Conservation (phyloP, 2,329 filamentous ascomycete species). For the Fusarium drepaniforme region DNA sequence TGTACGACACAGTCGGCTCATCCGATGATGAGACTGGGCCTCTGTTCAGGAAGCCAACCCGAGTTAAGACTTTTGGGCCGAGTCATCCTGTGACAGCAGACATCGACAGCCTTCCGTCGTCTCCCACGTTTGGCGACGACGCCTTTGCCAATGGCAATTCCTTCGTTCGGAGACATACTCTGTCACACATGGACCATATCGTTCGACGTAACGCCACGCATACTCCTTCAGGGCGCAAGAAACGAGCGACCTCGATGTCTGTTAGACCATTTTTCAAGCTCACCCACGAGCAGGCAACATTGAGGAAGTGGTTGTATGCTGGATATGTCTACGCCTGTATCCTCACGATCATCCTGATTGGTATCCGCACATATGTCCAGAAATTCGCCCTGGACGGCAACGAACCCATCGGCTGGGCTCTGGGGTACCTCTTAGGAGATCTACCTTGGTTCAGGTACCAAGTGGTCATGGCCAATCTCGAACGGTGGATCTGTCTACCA, state of each 20-base stretch:
- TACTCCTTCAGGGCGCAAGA: constrained; percentile 74
- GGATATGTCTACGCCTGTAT: constrained; percentile 80
- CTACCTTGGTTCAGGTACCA: constrained; percentile 77
- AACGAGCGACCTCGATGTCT: constrained; percentile 73
- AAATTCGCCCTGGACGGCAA: constrained; percentile 74
- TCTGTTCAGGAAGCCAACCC: constrained; percentile 33
- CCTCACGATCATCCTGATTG: constrained; percentile 73
- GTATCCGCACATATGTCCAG: constrained; percentile 78
- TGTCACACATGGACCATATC: constrained; percentile 58
- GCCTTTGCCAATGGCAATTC: constrained; percentile 32
- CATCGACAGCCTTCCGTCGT: constrained; percentile 30
- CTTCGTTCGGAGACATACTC: constrained; percentile 61
- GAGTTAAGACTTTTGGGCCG: constrained; percentile 49
- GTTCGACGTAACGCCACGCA: constrained; percentile 58
- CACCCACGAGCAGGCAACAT: constrained; percentile 80
- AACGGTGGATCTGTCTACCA: constrained; percentile 82
- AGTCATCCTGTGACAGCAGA: constrained; percentile 16
- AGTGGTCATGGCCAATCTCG: constrained; percentile 75
- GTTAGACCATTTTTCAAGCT: constrained; percentile 82
- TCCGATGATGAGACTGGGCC: constrained; percentile 48
- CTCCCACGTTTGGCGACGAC: constrained; percentile 32
- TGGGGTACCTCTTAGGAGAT: constrained; percentile 90
- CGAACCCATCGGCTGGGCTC: constrained; percentile 92
- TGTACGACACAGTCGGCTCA: constrained; percentile 48
- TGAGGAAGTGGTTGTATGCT: constrained; percentile 88